Conservation (phyloP, 1,139 yeast species). For the Taphrina wiesneri region DNA sequence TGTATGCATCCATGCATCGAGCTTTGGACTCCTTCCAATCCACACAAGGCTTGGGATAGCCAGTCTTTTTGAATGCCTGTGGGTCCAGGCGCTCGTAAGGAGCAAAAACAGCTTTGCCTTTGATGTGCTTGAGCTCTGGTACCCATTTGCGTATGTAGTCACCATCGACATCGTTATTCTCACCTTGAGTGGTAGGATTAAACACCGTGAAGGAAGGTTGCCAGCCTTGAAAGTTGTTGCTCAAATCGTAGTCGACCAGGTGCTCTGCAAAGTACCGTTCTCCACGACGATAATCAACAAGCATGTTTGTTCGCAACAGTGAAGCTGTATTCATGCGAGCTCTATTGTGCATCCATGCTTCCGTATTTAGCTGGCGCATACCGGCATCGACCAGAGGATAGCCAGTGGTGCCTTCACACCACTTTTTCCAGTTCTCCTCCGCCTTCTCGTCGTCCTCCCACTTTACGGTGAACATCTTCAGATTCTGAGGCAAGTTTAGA, state of each 20-base stretch:
- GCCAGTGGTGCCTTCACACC: slow-evolving; percentile 60
- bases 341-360: slow-evolving; percentile 58
- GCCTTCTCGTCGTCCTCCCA: slow-evolving; percentile 52
- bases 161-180: slow-evolving; percentile 54
- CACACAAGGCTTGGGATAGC: slow-evolving; percentile 52
- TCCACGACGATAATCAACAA: slow-evolving; percentile 60
- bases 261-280: slow-evolving; percentile 55
- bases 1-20: slow-evolving; percentile 28
- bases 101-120: slow-evolving; percentile 47
- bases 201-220: slow-evolving; percentile 58
- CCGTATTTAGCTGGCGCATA: slow-evolving; percentile 55
- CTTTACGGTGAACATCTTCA: slow-evolving; percentile 50
- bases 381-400: slow-evolving; percentile 60
- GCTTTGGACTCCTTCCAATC: slow-evolving; percentile 40
- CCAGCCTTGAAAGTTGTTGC: slow-evolving; percentile 62
- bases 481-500: slow-evolving; percentile 52
- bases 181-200: slow-evolving; percentile 57
- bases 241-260: slow-evolving; percentile 56
- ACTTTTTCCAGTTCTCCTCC: slow-evolving; percentile 46
- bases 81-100: slow-evolving; percentile 45
- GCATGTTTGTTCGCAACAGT: slow-evolving; percentile 55
- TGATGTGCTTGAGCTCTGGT: slow-evolving; percentile 51
- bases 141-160: slow-evolving; percentile 55
- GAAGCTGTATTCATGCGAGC: slow-evolving; percentile 58
- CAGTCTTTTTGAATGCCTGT: slow-evolving; percentile 42